Base-by-base conservation (phyloP, 257 asterid genomes). In the Nemophila menziesii region DNA sequence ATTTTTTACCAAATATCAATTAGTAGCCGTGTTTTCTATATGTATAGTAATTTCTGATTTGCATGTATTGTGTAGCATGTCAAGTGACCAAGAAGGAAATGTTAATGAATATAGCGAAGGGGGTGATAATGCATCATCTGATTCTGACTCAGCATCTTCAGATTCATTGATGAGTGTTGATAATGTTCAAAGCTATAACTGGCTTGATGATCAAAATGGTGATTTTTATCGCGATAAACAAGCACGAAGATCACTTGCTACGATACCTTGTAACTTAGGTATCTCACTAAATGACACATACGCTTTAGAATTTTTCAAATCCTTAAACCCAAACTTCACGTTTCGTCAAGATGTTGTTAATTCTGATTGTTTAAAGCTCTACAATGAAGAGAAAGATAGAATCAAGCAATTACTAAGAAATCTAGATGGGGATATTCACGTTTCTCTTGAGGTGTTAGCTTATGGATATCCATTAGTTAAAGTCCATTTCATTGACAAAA, bases 401-500 rank as follows among this genome's bases (percentile, higher is more conserved):
- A 22, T 39, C 15, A 51, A 51, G 8, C 37, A 44, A n/a, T 4
- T 16, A 22, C 13, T 54, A 16, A n/a, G 29, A 44, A 24, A 36
- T 21, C 22, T 55, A 33, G 44, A 46, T 37, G 61, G 48, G 13
- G 27, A 9, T 27, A 22, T 56, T 38, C 38, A 47, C 37, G 48
- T 45, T 12, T 55, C 53, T 11, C 38, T 54, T 37, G 60, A 54
- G 36, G 34, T 24, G 45, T 15, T 34, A 18, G 20, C 26, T 1
- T 54, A 29, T 22, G 29, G 18, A 19, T 43, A 33, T 33, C n/a
- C 43, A 18, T 46, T 55, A 27, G 20, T 54, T 9, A 49, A 14
- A 29, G 58, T 54, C 10, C 61, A 61, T 44, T 61, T 54, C 21
- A 39, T 54, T 40, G 43, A 44, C 24, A 43, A 61, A 7, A 44